phyloP scores from a whole-genome alignment of 176 grass and related monocot genomes.

The Musa schizocarpa region DNA sequence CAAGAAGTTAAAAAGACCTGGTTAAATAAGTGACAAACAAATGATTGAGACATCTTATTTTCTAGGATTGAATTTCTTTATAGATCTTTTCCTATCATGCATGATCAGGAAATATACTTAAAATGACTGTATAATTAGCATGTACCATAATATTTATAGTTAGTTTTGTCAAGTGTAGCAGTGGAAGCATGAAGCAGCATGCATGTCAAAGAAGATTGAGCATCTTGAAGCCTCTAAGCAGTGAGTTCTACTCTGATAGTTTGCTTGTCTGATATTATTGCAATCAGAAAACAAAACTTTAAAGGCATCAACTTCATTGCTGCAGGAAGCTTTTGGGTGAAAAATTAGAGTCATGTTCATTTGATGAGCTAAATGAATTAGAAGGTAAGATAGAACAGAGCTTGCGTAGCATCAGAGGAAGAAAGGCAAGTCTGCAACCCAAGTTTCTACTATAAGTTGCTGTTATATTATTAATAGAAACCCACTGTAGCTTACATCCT shows the following conservation, averaged over 20 bases:
- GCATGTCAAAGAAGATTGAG: conserved; percentile 27
- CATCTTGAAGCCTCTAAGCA: conserved; percentile 23
- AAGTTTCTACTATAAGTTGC: not conserved
- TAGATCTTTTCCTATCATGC: not conserved
- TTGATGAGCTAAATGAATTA: conserved; percentile 24
- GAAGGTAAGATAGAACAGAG: conserved; percentile 19
- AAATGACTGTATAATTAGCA: not conserved
- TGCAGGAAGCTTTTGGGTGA: conserved; percentile 33
- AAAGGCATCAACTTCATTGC: not conserved
- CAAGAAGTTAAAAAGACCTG: too few relatives aligned
- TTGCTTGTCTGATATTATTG: not conserved
- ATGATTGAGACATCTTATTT: too few relatives aligned
- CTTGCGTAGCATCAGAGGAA: conserved; percentile 24
- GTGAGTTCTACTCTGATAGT: conserved; percentile 10
- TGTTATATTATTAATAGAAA: not conserved
- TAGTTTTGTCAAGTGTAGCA: conserved; percentile 21
- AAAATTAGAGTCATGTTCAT: conserved; percentile 25
- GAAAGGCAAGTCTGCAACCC: conserved; percentile 17
- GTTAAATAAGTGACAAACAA: too few relatives aligned
- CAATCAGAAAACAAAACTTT: too few relatives aligned
- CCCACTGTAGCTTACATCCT: not conserved
- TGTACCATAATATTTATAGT: not conserved
- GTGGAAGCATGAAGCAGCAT: conserved; percentile 9
- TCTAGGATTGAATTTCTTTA: too few relatives aligned
- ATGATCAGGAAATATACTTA: not conserved